These are phyloP conservation scores for Pseudevernia furfuracea DNA, from an alignment of 495 filamentous ascomycete genomes.

Conservation along the genomic window DNA sequence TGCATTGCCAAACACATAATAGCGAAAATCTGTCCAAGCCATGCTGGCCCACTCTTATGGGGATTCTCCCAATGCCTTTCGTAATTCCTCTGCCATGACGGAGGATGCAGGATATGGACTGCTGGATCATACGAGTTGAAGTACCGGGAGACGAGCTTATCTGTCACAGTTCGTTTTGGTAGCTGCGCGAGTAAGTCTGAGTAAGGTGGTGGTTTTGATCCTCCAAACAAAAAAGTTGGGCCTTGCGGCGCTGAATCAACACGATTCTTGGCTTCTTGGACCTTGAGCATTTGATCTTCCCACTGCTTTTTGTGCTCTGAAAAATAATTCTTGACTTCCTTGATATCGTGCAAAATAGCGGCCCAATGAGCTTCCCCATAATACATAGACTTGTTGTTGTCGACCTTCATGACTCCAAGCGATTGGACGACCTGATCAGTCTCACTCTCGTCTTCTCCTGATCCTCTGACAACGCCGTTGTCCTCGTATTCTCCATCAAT, in stretches of 20 bases:
- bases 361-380: conserved; percentile 88
- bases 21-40: conserved; percentile 82
- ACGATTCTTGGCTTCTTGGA: conserved; percentile 54
- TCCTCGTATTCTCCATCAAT: conserved; percentile 46
- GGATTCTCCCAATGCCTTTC: conserved; percentile 86
- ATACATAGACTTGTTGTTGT: conserved; percentile 78
- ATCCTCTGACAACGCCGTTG: conserved; percentile 42
- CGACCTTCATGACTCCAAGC: conserved; percentile 81
- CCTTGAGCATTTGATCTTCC: conserved; percentile 53
- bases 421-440: conserved; percentile 79
- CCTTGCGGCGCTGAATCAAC: conserved; percentile 45
- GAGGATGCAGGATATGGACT: conserved; percentile 42
- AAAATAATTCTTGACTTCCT: conserved; percentile 91
- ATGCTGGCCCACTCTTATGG: conserved; percentile 68
- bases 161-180: conserved; percentile 70
- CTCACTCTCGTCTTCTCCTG: conserved; percentile 62
- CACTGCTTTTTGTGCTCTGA: conserved; percentile 58
- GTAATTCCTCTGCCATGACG: conserved; percentile 42
- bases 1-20: conserved; percentile 87
- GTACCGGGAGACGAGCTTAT: conserved; percentile 68
- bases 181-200: conserved; percentile 71
- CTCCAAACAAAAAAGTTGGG: conserved; percentile 68
- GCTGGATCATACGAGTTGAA: conserved; percentile 67
- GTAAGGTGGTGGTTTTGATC: conserved; percentile 56
- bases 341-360: conserved; percentile 77